Evolutionary conservation across 1,284 basidiomycete genomes (phyloP), one percentile per base, ranked within the genome.

Genomic region (Cryptococcus sp.): DNA sequence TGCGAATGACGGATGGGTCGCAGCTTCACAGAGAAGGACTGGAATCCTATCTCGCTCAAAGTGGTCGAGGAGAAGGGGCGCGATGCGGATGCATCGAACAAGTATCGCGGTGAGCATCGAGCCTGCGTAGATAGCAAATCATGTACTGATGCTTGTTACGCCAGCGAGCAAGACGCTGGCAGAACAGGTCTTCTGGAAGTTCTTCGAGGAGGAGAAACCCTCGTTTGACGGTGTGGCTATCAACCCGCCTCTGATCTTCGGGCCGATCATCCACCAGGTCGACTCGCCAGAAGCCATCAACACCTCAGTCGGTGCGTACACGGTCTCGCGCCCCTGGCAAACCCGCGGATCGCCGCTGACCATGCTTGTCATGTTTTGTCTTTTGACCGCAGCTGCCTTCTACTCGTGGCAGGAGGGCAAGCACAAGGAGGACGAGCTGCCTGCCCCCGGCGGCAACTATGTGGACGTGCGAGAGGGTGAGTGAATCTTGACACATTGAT

Each of bases 21-120:
- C 45, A 68, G 64, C 31, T 74, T 69, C 65, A 72, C 72, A 46
- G 74, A 76, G 57, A 58, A 66, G n/a, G 83, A 88, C 71, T 91
- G 89, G 89, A 89, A 91, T 78, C 73, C 84, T 7, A 78, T 81
- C 42, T 81, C 83, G 3, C 74, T 84, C n/a, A 71, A 81, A 22
- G 78, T 82, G 47, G 80, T 87, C n/a, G 81, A 84, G 67, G 76
- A 82, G 61, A 80, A 84, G 51, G 86, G 87, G 7, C 71, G 77
- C 44, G 85, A 84, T 68, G 88, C 88, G 1, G 70, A 75, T 80
- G 46, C 84, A 82, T 56, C 62, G 61, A 46, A 59, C 56, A 56
- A 46, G 19, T 69, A 64, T 53, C 51, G 53, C 31, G 31, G 31
- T 35, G 31, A 35, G 31, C 31, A 35, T 10, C 31, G 10, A 35